Evolutionary conservation across 768 basidiomycete species (phyloP).

Genomic region (Psilocybe subaeruginosa): DNA sequence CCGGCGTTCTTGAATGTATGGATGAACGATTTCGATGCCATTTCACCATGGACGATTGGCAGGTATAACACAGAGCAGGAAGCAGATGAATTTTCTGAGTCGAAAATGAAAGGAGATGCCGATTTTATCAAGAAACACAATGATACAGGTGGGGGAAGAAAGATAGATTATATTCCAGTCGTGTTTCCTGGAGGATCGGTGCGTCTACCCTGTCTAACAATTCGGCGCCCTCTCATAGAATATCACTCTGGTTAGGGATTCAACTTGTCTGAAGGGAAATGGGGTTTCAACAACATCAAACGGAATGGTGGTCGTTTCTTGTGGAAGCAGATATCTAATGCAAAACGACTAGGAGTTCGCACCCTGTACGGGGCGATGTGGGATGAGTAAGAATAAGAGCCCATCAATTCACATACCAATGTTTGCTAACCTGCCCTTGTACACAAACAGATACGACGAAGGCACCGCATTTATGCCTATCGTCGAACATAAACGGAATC

Average conservation of each 20-base stretch:
- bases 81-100: conserved; percentile 65
- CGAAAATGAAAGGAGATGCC: conserved; percentile 65
- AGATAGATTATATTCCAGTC: conserved; percentile 83
- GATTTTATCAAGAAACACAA: conserved; percentile 57
- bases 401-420: neutral
- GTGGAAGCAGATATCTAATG: conserved; percentile 80
- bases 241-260: conserved; percentile 49
- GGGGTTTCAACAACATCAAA: conserved; percentile 72
- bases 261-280: conserved; percentile 72
- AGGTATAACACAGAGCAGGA: conserved; percentile 62
- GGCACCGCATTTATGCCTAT: conserved; percentile 84
- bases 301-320: conserved; percentile 77
- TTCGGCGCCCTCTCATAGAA: neutral
- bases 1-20: conserved; percentile 69
- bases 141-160: conserved; percentile 43
- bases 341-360: conserved; percentile 58
- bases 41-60: conserved; percentile 85
- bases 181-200: conserved; percentile 84
- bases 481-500: conserved; percentile 54
- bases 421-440: conserved; percentile 5
- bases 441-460: conserved; percentile 70
- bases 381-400: conserved; percentile 63
- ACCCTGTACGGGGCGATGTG: conserved; percentile 86
- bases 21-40: conserved; percentile 78
- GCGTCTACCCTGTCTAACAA: conserved; percentile 32